Conservation (phyloP, 2,329 filamentous ascomycete genomes). For the Biscogniauxia mediterranea region DNA sequence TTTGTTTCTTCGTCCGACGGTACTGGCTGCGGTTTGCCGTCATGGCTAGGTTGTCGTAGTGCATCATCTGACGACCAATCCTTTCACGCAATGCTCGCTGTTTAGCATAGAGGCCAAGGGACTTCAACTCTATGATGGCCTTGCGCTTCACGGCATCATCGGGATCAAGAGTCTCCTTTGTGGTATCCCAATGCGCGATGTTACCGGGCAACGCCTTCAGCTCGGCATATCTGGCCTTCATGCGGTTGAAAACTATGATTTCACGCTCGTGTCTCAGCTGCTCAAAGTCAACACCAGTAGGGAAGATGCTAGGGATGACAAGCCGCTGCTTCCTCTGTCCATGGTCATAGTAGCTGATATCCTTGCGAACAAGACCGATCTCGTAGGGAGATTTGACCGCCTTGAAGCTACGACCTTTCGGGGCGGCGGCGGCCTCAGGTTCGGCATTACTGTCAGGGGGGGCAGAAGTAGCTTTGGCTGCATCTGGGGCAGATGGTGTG, state of each 20-base stretch:
- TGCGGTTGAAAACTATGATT: slow-evolving; percentile 83
- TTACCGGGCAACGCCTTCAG: slow-evolving; percentile 82
- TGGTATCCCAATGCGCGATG: slow-evolving; percentile 81
- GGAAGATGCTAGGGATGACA: slow-evolving; percentile 84
- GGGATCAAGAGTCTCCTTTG: slow-evolving; percentile 62
- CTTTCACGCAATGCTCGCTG: slow-evolving; percentile 83
- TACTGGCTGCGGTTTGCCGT: slow-evolving; percentile 91
- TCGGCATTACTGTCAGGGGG: slow-evolving; percentile 33
- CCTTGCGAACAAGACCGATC: slow-evolving; percentile 48
- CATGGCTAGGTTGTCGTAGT: slow-evolving; percentile 95
- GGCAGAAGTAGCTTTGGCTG: slow-evolving; percentile 34
- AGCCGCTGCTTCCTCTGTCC: slow-evolving; percentile 70
- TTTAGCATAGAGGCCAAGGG: slow-evolving; percentile 81
- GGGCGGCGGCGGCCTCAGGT: slow-evolving; percentile 30
- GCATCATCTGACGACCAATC: slow-evolving; percentile 87
- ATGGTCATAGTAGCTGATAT: slow-evolving; percentile 80
- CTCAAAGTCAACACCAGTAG: slow-evolving; percentile 83
- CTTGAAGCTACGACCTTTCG: slow-evolving; percentile 59
- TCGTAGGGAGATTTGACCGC: slow-evolving; percentile 73
- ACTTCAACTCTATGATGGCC: slow-evolving; percentile 93
- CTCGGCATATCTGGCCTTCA: slow-evolving; percentile 80
- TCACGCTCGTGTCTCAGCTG: slow-evolving; percentile 84
- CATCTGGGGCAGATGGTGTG: slow-evolving; percentile 36
- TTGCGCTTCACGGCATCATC: slow-evolving; percentile 85
- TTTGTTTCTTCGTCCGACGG: slow-evolving; percentile 96